Evolutionary conservation across 345 rosid genomes (phyloP).

Genomic region (Rhodamnia argentea): DNA sequence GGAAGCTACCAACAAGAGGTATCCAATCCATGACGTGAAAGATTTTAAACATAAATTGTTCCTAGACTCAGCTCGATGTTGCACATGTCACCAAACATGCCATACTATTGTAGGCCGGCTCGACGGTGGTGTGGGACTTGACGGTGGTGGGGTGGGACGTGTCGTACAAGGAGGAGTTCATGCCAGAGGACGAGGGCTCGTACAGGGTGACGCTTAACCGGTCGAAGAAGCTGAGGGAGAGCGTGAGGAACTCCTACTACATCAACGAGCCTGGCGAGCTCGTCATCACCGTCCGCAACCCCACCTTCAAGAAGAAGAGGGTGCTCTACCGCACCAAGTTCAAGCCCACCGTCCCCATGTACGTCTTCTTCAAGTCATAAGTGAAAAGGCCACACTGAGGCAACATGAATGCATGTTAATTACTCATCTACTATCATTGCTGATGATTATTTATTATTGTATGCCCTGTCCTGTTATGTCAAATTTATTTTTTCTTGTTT

Average conservation of each 20-base stretch:
- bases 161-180: slow-evolving; percentile 40
- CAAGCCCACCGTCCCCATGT: slow-evolving; percentile 30
- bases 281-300: slow-evolving; percentile 30
- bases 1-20: not conserved
- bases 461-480: not conserved
- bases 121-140: slow-evolving; percentile 37
- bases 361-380: not conserved
- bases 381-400: not conserved
- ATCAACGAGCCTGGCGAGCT: slow-evolving; percentile 49
- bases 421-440: not conserved
- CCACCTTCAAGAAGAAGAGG: slow-evolving; percentile 25
- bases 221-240: slow-evolving; percentile 19
- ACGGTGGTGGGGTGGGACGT: slow-evolving; percentile 50
- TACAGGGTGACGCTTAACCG: slow-evolving; percentile 25
- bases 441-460: not conserved
- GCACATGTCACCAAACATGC: not conserved
- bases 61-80: not conserved
- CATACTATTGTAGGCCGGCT: slow-evolving; percentile 19
- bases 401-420: not conserved
- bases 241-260: slow-evolving; percentile 38
- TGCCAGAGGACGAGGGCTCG: slow-evolving; percentile 58
- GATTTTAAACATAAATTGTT: not conserved
- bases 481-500: no score
- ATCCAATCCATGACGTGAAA: not conserved
- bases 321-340: slow-evolving; percentile 35